A percentile compares a stretch with the other conserved stretches of the same genome.
Conservation (phyloP, 768 basidiomycete genomes). For the Kwoniella sp. region DNA sequence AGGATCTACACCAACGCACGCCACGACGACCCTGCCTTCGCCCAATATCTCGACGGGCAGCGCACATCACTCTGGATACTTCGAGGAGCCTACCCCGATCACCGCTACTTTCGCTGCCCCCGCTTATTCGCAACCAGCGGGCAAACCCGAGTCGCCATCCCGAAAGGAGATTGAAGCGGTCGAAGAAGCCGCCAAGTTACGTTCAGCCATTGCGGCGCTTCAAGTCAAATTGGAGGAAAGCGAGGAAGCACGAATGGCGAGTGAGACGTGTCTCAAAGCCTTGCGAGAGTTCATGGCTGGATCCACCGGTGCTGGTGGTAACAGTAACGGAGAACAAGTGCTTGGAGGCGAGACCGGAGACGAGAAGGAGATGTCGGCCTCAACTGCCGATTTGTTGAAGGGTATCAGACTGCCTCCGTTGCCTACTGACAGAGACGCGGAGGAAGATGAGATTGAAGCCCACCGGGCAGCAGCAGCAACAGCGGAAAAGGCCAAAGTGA, state of each 20-base stretch:
- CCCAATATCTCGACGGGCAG: slow-evolving; percentile 9
- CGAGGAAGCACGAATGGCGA: slow-evolving; percentile 82
- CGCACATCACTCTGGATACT: slow-evolving; percentile 18
- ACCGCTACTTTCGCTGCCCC: slow-evolving; percentile 2
- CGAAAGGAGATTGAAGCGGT: slow-evolving; percentile 19
- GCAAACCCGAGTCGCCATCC: slow-evolving; percentile 11
- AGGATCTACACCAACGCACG: slow-evolving; percentile 13
- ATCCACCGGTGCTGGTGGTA: slow-evolving; percentile 6
- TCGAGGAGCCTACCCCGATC: slow-evolving; percentile 7
- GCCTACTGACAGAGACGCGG: slow-evolving; percentile 54
- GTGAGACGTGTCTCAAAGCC: slow-evolving; percentile 78
- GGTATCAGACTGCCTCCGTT: slow-evolving; percentile 55
- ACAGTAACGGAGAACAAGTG: neutral
- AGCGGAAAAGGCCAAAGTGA: slow-evolving; percentile 23
- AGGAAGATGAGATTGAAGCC: slow-evolving; percentile 21
- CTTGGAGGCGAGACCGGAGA: neutral
- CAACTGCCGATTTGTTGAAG: slow-evolving; percentile 28
- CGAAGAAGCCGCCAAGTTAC: slow-evolving; percentile 54
- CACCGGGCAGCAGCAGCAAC: slow-evolving; percentile 8
- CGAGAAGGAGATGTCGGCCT: slow-evolving; percentile 23
- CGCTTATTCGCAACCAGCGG: neutral
- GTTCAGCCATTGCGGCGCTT: slow-evolving; percentile 64
- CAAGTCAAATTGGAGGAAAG: slow-evolving; percentile 73
- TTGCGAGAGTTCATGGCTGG: slow-evolving; percentile 66
- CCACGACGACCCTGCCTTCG: slow-evolving; percentile 5